Conservation (phyloP, 192 early-diverging fungal species). For the Coemansia sp. region DNA sequence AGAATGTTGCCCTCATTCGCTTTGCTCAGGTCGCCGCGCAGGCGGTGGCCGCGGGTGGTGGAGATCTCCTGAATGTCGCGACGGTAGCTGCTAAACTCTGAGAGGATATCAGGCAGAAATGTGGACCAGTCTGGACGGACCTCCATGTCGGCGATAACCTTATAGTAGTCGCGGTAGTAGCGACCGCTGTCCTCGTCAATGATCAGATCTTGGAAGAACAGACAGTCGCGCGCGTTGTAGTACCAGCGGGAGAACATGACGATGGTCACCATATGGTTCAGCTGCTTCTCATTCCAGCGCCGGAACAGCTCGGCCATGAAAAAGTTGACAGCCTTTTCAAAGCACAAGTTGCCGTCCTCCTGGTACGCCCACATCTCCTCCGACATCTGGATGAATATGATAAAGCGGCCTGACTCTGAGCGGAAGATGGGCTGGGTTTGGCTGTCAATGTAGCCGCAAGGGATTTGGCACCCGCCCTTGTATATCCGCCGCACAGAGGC, state of each 20-base stretch:
- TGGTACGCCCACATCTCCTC: slow-evolving; percentile 99
- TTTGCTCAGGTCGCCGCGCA: slow-evolving; percentile 80
- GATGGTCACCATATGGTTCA: slow-evolving; percentile 96
- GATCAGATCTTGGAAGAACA: slow-evolving; percentile 52
- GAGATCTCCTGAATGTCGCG: slow-evolving; percentile 52
- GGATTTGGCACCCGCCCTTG: slow-evolving; percentile 63
- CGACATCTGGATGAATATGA: slow-evolving; percentile 96
- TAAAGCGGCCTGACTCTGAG: slow-evolving; percentile 93
- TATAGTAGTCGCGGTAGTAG: slow-evolving; percentile 91
- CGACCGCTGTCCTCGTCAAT: slow-evolving; percentile 61
- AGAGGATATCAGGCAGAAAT: slow-evolving; percentile 62
- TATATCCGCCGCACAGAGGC: slow-evolving; percentile 85
- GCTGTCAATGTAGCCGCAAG: slow-evolving; percentile 78
- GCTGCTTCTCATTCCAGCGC: slow-evolving; percentile 77
- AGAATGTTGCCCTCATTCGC: slow-evolving; percentile 94
- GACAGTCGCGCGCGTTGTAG: slow-evolving; percentile 62
- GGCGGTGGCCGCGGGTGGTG: slow-evolving; percentile 30
- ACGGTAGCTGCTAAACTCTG: slow-evolving; percentile 50
- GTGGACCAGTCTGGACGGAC: slow-evolving; percentile 51
- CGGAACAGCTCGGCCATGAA: slow-evolving; percentile 90
- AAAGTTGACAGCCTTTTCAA: slow-evolving; percentile 89
- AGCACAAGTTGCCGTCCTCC: slow-evolving; percentile 95
- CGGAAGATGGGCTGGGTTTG: slow-evolving; percentile 87
- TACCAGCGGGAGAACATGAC: slow-evolving; percentile 92
- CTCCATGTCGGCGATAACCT: slow-evolving; percentile 93